Conservation (phyloP, 495 filamentous ascomycete species). For the Pyrenula aspistea region DNA sequence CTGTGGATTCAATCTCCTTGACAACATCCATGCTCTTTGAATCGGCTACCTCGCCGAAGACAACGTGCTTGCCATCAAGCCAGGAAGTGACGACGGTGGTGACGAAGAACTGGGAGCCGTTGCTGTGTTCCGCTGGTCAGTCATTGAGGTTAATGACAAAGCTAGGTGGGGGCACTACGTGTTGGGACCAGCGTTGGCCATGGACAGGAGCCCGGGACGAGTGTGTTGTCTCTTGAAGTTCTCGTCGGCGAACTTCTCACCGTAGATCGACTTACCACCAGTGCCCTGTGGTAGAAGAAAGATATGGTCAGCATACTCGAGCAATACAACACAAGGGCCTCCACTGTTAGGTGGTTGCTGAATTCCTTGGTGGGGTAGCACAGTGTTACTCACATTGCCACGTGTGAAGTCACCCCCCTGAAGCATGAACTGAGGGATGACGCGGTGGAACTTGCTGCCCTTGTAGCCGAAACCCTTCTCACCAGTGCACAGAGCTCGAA, state of each 20-base stretch:
- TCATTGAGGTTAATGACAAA: not conserved
- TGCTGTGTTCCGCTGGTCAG: slow-evolving; percentile 39
- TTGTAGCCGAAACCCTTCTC: slow-evolving; percentile 87
- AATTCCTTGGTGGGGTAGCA: not conserved
- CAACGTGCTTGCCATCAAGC: slow-evolving; percentile 94
- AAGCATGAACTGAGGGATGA: slow-evolving; percentile 98
- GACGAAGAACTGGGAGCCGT: slow-evolving; percentile 97
- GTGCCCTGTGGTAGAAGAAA: slow-evolving; percentile 42
- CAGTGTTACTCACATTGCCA: slow-evolving; percentile 54
- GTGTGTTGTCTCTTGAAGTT: slow-evolving; percentile 81
- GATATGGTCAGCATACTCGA: slow-evolving; percentile 2
- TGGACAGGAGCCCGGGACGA: slow-evolving; percentile 80
- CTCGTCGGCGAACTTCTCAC: slow-evolving; percentile 94
- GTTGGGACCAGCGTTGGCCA: slow-evolving; percentile 91
- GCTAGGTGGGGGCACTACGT: slow-evolving; percentile 38
- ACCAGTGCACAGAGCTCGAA: slow-evolving; percentile 88
- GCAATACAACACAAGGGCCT: too few species aligned
- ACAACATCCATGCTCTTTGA: slow-evolving; percentile 46
- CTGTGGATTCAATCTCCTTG: slow-evolving; percentile 61
- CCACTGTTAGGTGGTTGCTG: not conserved
- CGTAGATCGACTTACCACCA: slow-evolving; percentile 93
- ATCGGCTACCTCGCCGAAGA: slow-evolving; percentile 87
- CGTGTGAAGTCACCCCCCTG: slow-evolving; percentile 98
- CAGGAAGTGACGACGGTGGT: slow-evolving; percentile 87
- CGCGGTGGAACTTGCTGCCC: slow-evolving; percentile 82